These are phyloP conservation scores for Piper betle DNA, from an alignment of 164 flowering plant species.

Conservation along the genomic window DNA sequence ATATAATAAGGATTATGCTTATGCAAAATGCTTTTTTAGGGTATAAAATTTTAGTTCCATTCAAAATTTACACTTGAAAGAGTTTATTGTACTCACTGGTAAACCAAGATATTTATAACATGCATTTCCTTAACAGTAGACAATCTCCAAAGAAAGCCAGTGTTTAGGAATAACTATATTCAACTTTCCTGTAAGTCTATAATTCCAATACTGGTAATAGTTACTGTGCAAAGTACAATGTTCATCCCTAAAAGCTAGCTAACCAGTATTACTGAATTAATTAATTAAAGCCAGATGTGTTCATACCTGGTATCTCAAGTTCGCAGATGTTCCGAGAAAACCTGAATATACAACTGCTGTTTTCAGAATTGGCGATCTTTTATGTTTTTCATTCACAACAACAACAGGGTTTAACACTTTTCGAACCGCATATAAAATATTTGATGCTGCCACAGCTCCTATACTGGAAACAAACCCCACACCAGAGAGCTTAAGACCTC, in stretches of 20 bases:
- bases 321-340: slow-evolving; percentile 91
- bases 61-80: no score
- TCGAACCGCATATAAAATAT: slow-evolving; percentile 41
- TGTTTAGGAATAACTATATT: no score
- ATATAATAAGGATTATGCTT: not conserved
- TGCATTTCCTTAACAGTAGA: no score
- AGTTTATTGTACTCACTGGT: not conserved
- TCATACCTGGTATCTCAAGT: slow-evolving; percentile 85
- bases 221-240: no score
- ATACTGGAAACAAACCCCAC: slow-evolving; percentile 90
- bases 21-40: not conserved
- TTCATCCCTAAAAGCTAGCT: no score
- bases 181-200: no score
- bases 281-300: not conserved
- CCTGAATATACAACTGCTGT: slow-evolving; percentile 64
- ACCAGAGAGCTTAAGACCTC: slow-evolving; percentile 76
- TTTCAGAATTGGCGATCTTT: slow-evolving; percentile 71
- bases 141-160: no score
- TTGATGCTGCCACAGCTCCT: slow-evolving; percentile 78
- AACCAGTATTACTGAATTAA: not conserved
- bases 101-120: not conserved
- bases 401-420: slow-evolving; percentile 41
- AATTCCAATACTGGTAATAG: no score
- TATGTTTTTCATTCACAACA: slow-evolving; percentile 23
- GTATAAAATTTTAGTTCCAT: no score